Base-by-base conservation (phyloP, 139 green algal genomes). In the Medakamo hakoo region DNA sequence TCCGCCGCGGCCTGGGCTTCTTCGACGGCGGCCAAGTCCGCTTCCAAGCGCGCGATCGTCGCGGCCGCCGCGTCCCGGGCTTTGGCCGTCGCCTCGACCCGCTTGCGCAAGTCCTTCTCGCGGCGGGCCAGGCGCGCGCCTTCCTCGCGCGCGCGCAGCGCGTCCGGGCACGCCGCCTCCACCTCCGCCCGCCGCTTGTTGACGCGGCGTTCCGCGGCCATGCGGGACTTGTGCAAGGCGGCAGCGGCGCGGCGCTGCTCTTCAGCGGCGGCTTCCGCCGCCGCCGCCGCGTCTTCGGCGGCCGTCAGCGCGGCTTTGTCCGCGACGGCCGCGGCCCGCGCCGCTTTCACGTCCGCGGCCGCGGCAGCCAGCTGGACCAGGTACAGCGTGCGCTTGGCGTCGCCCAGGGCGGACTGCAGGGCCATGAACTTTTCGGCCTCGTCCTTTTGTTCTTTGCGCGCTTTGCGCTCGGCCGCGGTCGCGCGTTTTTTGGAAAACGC, bases 401-500 rank as follows among this genome's bases (percentile, higher is more conserved):
- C 32, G 4, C 72, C 72, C 79, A 95, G 82, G 57, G 94, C 70
- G 32, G 87, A 31, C 69, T 86, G 63, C 63, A 86, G 69, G 40
- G 63, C 58, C 55, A 92, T 52, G 69, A 95, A 82, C 58, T 73
- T 78, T 75, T 99, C 93, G 22, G 93, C 93, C 78, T 98, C 92
- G 31, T 93, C 85, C 78, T 95, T 96, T 74, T 98, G 89, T 63
- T 95, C 89, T 75, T 96, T 95, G 71, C 94, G 96, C 66, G 91
- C 80, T 69, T 80, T 82, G 48, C 83, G 82, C 71, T 98, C 91
- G 26, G 70, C 69, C 22, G 70, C 65, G 28, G 93, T 71, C 2
- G 57, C 68, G 71, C 87, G 91, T 52, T 85, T 89, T 67, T 84
- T 86, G n/a, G 64, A 69, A 65, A 90, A 92, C 5, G 84, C 63